phyloP scores from a whole-genome alignment of 2,329 filamentous ascomycete genomes.

The Metarhizium guizhouense region DNA sequence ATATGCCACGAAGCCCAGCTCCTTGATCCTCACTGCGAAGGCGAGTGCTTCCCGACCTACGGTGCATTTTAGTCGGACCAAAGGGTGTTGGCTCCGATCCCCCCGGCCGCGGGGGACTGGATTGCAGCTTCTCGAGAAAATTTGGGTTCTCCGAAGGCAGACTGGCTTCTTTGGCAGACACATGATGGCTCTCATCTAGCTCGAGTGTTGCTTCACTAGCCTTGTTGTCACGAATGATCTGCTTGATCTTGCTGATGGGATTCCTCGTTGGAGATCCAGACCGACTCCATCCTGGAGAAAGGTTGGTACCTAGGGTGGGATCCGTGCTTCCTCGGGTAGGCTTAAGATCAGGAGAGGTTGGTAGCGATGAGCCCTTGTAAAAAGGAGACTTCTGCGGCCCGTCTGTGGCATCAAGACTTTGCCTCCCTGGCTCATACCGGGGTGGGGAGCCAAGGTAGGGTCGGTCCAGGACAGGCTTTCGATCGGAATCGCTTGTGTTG shows the following conservation, averaged over 20 bases:
- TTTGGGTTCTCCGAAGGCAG: slow-evolving; percentile 15
- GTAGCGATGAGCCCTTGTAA: slow-evolving; percentile 36
- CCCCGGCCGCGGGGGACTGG: slow-evolving; percentile 24
- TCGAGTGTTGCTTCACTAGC: slow-evolving; percentile 34
- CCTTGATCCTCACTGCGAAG: slow-evolving; percentile 24
- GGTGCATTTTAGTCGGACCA: slow-evolving; percentile 24
- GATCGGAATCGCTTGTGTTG: slow-evolving; percentile 33
- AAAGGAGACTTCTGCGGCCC: slow-evolving; percentile 27
- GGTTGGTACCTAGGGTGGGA: slow-evolving; percentile 51
- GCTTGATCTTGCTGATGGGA: slow-evolving; percentile 45
- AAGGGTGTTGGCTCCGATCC: slow-evolving; percentile 13
- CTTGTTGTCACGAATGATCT: slow-evolving; percentile 46
- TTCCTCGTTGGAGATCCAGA: slow-evolving; percentile 55
- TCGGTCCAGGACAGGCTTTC: slow-evolving; percentile 15
- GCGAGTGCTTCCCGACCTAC: slow-evolving; percentile 40
- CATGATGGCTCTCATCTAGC: slow-evolving; percentile 20
- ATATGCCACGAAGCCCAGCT: slow-evolving; percentile 50
- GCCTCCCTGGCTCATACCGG: slow-evolving; percentile 22
- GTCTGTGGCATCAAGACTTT: slow-evolving; percentile 39
- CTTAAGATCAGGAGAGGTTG: slow-evolving; percentile 44
- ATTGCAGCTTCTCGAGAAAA: slow-evolving; percentile 6
- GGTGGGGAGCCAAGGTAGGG: slow-evolving; percentile 13
- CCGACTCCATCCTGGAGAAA: slow-evolving; percentile 55
- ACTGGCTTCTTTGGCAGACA: slow-evolving; percentile 18
- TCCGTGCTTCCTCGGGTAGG: slow-evolving; percentile 38